Base-by-base conservation (phyloP, 2,329 filamentous ascomycete genomes). In the Lachnellula subtilissima region DNA sequence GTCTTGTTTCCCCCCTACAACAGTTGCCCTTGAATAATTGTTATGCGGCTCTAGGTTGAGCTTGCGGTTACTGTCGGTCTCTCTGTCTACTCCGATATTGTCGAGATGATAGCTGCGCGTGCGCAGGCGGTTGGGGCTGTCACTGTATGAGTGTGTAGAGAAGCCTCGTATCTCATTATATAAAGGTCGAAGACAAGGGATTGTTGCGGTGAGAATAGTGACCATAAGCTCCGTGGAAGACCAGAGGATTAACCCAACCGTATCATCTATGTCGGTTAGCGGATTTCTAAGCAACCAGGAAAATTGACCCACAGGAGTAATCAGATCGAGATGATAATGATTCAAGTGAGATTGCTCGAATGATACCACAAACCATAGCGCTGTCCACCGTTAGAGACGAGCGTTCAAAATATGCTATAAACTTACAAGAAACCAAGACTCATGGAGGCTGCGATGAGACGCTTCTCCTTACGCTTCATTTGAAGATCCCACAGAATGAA, bases 191-290 rank as follows among this genome's bases (percentile, higher is more conserved):
- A 67, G 55, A 6, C 62, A 61, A 19, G 67, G 66, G 14, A 69
- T 65, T n/a, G 62, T 67, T 11, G 66, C 63, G 45, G 65, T 68
- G 1, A 70, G 61, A 14, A 71, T 71, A 8, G 69, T 68, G 22
- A 62, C 65, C 50, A 64, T 69, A 39, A 63, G 57, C 58, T 71
- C 69, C n/a, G 65, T 64, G 9, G 74, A 70, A 4, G 72, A 73
- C 76, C 76, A 78, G 54, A 78, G 74, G 11, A 76, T 78, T 1
- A 82, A 71, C 15, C 57, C 49, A 23, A 69, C 58, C 1, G 63
- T 70, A 35, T 64, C 58, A 28, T 54, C 56, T 61, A 36, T 17
- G 17, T 11, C 2, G 28, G 9, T 32, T 32, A 32, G 28, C 28
- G 28, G 28, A 11, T 11, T 11, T 32, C 11, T 11, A 11, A 11